phyloP scores from a whole-genome alignment of 805 yeast species.

The Tetrapisispora pingtungensis region DNA sequence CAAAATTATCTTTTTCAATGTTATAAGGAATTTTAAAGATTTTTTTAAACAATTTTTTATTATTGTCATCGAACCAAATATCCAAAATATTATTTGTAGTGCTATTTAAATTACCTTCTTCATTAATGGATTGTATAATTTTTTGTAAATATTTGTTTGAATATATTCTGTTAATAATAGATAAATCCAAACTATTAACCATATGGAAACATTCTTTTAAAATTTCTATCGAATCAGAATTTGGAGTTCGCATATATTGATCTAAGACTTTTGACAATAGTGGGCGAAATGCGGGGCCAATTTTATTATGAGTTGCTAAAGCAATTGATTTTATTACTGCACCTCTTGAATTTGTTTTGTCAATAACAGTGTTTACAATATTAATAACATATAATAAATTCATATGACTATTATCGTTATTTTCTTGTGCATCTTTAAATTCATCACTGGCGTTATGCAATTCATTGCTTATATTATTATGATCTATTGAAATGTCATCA shows the following conservation, averaged over 20 bases:
- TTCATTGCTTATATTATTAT: background rate
- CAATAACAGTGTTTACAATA: constrained; percentile 42
- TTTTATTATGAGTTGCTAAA: constrained; percentile 43
- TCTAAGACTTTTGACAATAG: constrained; percentile 43
- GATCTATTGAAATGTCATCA: background rate
- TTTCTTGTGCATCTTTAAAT: constrained; percentile 2
- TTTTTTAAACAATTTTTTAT: constrained; percentile 2
- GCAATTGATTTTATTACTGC: constrained; percentile 50
- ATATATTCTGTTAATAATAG: constrained; percentile 11
- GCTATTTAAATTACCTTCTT: constrained; percentile 7
- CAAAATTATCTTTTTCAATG: constrained; percentile 10
- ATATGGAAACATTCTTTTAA: constrained; percentile 18
- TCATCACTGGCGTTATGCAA: constrained; percentile 4
- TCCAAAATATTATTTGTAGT: constrained; percentile 6
- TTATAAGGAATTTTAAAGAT: constrained; percentile 8
- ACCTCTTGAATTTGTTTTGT: constrained; percentile 41
- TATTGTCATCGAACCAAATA: background rate
- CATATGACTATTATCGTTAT: constrained; percentile 7
- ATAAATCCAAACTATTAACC: constrained; percentile 21
- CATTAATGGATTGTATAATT: constrained; percentile 15
- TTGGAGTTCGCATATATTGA: constrained; percentile 16
- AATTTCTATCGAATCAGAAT: constrained; percentile 4
- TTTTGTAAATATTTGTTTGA: constrained; percentile 12
- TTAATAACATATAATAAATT: constrained; percentile 46
- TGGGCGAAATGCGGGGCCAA: constrained; percentile 51